A percentile compares a stretch with the other conserved stretches of the same genome.
These are phyloP conservation scores for Melocanna baccifera DNA, from an alignment of 176 grass and related monocot species.

Conservation along the genomic window DNA sequence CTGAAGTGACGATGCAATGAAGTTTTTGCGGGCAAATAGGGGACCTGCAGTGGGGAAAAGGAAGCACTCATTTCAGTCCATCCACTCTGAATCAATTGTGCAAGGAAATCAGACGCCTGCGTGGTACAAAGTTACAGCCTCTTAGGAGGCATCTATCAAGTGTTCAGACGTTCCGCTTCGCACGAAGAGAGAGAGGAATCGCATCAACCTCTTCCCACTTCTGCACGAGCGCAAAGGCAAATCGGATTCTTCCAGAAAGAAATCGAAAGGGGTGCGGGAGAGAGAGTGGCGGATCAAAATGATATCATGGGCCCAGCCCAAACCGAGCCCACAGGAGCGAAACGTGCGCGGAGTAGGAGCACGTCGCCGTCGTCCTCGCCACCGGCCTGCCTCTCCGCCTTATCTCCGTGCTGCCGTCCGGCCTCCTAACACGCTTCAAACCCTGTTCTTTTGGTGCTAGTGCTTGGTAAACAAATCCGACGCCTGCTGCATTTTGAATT, in stretches of 20 bases:
- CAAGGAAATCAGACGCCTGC: background rate
- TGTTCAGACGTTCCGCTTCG: background rate
- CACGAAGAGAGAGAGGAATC: background rate
- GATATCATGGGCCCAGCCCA: background rate
- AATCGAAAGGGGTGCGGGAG: background rate
- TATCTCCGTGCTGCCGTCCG: background rate
- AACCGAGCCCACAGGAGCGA: background rate
- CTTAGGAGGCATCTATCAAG: background rate
- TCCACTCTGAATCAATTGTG: background rate
- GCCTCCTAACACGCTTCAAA: background rate
- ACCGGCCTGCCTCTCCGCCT: background rate
- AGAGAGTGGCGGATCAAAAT: background rate
- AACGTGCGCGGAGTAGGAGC: background rate
- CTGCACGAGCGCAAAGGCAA: no score
- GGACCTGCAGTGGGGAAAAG: background rate
- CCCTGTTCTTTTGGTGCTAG: background rate
- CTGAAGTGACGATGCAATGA: background rate
- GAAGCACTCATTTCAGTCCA: background rate
- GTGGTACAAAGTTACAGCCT: background rate
- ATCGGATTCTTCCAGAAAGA: background rate
- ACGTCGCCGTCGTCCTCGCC: background rate
- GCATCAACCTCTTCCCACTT: no score
- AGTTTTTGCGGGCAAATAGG: background rate
- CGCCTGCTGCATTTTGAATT: no score
- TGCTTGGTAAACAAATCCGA: no score